Percentiles rank a stretch among this genome's conserved stretches.
phyloP scores from a whole-genome alignment of 2,329 filamentous ascomycete genomes.

The Talaromyces sp. region DNA sequence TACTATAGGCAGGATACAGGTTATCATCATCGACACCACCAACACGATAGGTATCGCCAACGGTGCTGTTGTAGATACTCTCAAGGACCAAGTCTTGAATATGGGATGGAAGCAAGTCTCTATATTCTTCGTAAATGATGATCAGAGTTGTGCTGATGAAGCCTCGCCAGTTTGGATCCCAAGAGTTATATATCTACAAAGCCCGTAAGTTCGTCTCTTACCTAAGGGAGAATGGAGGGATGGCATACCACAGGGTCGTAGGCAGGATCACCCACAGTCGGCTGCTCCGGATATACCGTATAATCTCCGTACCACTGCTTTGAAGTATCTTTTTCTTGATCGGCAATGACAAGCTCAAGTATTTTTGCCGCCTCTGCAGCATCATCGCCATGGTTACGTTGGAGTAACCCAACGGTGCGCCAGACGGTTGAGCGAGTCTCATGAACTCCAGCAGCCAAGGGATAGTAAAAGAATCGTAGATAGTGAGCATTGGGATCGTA shows the following conservation, averaged over 20 bases:
- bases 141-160: constrained; percentile 60
- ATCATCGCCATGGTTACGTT: constrained; percentile 52
- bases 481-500: constrained; percentile 55
- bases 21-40: constrained; percentile 60
- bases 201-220: not conserved
- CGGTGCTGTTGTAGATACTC: constrained; percentile 53
- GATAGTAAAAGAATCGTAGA: constrained; percentile 46
- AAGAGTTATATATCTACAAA: constrained; percentile 51
- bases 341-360: constrained; percentile 52
- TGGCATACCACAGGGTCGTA: constrained; percentile 42
- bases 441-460: constrained; percentile 44
- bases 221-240: not conserved
- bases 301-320: constrained; percentile 52
- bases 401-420: constrained; percentile 58
- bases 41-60: constrained; percentile 60
- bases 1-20: constrained; percentile 60
- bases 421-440: constrained; percentile 57
- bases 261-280: constrained; percentile 49
- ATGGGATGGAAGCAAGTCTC: constrained; percentile 43
- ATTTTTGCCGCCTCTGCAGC: constrained; percentile 52
- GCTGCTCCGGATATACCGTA: constrained; percentile 46
- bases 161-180: constrained; percentile 64
- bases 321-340: constrained; percentile 51
- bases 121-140: constrained; percentile 58
- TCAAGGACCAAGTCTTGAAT: constrained; percentile 48